phyloP scores from a whole-genome alignment of 108 stramenopile genomes.

The Asterionellopsis glacialis region DNA sequence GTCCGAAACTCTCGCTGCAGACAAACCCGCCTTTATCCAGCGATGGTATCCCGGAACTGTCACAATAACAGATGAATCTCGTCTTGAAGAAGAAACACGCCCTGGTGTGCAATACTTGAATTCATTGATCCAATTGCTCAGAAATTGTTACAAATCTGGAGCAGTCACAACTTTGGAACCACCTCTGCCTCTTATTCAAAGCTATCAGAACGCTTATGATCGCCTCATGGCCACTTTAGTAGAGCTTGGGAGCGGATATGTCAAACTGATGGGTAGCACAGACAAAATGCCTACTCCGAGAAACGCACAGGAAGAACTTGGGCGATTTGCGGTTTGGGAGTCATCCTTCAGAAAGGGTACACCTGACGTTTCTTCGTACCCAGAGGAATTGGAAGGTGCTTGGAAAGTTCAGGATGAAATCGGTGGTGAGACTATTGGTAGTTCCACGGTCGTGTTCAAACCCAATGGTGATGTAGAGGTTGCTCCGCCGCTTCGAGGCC shows the following conservation, averaged over 20 bases:
- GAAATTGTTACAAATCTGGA: constrained; percentile 66
- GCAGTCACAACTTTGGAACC: constrained; percentile 55
- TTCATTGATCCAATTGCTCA: constrained; percentile 55
- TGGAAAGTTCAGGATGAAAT: constrained; percentile 83
- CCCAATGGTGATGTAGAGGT: constrained; percentile 61
- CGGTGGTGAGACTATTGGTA: constrained; percentile 71
- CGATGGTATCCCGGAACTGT: constrained; percentile 71
- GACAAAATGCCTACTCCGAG: constrained; percentile 59
- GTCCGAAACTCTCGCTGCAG: constrained; percentile 73
- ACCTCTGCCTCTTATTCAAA: constrained; percentile 43
- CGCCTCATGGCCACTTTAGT: constrained; percentile 63
- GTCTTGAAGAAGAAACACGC: constrained; percentile 43
- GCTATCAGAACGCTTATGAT: constrained; percentile 72
- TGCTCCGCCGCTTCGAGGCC: constrained; percentile 65
- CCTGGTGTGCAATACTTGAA: constrained; percentile 81
- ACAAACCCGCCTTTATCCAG: constrained; percentile 64
- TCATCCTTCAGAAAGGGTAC: constrained; percentile 41
- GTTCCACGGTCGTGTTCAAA: constrained; percentile 48
- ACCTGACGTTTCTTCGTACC: constrained; percentile 44
- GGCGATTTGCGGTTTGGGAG: constrained; percentile 83
- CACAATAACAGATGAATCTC: constrained; percentile 1
- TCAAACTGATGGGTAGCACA: constrained; percentile 44
- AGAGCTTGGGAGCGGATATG: constrained; percentile 77
- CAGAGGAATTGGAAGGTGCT: constrained; percentile 69
- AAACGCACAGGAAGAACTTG: constrained; percentile 67